These are phyloP conservation scores for Pseudomonodictys pantanalensis DNA, from an alignment of 495 filamentous ascomycete species.

Conservation along the genomic window DNA sequence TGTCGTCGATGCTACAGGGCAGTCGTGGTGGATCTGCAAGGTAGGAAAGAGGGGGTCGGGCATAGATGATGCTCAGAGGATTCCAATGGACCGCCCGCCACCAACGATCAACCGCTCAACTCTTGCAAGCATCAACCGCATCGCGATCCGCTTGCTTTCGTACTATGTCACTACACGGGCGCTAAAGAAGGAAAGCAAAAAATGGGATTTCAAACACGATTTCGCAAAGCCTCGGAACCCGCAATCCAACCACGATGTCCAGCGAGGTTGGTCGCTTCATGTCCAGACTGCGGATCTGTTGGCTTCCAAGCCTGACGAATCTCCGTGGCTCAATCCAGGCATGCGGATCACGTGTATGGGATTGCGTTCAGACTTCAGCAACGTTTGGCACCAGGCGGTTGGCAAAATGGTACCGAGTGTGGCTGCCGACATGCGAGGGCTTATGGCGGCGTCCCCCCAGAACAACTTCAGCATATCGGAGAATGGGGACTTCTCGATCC, in stretches of 20 bases:
- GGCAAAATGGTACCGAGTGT: slow-evolving; percentile 11
- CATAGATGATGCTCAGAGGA: slow-evolving; percentile 8
- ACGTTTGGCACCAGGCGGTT: slow-evolving; percentile 16
- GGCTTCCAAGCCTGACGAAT: slow-evolving; percentile 8
- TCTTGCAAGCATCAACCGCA: slow-evolving; percentile 7
- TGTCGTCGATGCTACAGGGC: slow-evolving; percentile 33
- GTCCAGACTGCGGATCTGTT: slow-evolving; percentile 7
- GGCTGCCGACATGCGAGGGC: slow-evolving; percentile 33
- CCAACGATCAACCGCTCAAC: slow-evolving; percentile 7
- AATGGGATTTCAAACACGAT: background rate
- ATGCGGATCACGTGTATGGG: slow-evolving; percentile 17
- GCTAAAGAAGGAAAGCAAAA: background rate
- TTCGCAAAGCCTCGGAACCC: background rate
- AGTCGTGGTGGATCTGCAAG: slow-evolving; percentile 41
- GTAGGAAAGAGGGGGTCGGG: background rate
- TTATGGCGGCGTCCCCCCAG: slow-evolving; percentile 53
- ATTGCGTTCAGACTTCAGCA: slow-evolving; percentile 3
- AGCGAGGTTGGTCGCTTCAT: slow-evolving; percentile 15
- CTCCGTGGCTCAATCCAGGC: slow-evolving; percentile 5
- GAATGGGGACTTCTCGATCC: slow-evolving; percentile 58
- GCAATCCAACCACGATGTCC: background rate
- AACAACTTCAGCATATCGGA: slow-evolving; percentile 59
- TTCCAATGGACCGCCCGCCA: background rate
- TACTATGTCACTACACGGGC: slow-evolving; percentile 12
- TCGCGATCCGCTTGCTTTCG: slow-evolving; percentile 8